phyloP scores from a whole-genome alignment of 371 early-diverging fungal genomes.

The Apophysomyces sp. region DNA sequence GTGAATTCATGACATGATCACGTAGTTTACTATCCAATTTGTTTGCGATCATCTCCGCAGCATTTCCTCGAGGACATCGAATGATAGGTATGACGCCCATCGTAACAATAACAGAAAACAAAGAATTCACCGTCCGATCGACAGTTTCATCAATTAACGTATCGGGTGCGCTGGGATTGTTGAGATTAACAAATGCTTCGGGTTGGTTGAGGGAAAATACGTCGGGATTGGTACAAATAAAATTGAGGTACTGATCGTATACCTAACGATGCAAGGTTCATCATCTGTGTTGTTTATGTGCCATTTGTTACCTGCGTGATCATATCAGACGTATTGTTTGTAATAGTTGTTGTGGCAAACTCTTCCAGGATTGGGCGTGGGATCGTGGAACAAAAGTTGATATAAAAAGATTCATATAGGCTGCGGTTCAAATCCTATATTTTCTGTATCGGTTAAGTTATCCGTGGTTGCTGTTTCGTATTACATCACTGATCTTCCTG shows the following conservation, averaged over 20 bases:
- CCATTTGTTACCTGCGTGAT: constrained; percentile 68
- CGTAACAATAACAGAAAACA: constrained; percentile 94
- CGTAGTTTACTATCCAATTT: constrained; percentile 88
- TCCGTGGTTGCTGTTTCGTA: background rate
- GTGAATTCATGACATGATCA: constrained; percentile 84
- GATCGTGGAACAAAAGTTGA: constrained; percentile 92
- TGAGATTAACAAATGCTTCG: constrained; percentile 76
- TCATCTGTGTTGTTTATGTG: background rate
- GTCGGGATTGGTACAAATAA: constrained; percentile 88
- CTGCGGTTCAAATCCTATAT: constrained; percentile 84
- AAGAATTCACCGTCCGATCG: constrained; percentile 73
- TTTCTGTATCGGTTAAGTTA: background rate
- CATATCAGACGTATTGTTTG: constrained; percentile 68
- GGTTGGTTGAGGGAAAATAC: constrained; percentile 93
- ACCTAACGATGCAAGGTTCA: constrained; percentile 48
- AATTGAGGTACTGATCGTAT: constrained; percentile 97
- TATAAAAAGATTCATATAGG: constrained; percentile 93
- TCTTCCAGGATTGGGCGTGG: constrained; percentile 93
- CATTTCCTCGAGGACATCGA: constrained; percentile 85
- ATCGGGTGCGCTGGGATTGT: constrained; percentile 81
- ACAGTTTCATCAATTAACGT: constrained; percentile 74
- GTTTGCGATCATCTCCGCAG: constrained; percentile 91
- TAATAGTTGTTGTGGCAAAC: constrained; percentile 80
- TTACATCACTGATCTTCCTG: constrained; percentile 74
- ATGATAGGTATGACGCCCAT: constrained; percentile 90